These are phyloP conservation scores for Populus nigra DNA, from an alignment of 345 rosid genomes.

Conservation along the genomic window DNA sequence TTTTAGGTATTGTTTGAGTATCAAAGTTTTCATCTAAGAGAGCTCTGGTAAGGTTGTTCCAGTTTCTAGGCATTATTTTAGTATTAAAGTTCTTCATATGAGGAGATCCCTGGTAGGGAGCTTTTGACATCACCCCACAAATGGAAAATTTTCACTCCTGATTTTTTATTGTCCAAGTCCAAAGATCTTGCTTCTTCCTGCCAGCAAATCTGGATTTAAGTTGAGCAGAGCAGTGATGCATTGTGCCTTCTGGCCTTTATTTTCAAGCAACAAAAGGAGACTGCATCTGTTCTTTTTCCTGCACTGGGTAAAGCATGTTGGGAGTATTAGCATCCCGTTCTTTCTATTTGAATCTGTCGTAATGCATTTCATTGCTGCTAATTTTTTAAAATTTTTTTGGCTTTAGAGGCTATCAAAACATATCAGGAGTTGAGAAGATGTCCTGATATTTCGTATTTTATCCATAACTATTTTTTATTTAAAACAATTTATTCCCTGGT, in stretches of 20 bases:
- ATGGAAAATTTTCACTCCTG: slow-evolving; percentile 23
- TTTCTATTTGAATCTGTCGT: slow-evolving; percentile 47
- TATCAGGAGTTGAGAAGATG: slow-evolving; percentile 77
- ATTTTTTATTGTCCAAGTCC: slow-evolving; percentile 36
- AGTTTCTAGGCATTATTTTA: slow-evolving; percentile 12
- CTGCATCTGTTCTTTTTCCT: slow-evolving; percentile 45
- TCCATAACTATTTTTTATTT: slow-evolving; percentile 31
- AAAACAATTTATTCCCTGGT: slow-evolving; percentile 79
- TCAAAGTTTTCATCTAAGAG: background rate
- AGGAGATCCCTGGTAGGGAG: slow-evolving; percentile 52
- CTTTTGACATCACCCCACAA: slow-evolving; percentile 21
- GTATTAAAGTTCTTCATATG: slow-evolving; percentile 25
- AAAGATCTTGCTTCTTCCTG: slow-evolving; percentile 51
- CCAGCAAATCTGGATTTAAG: slow-evolving; percentile 45
- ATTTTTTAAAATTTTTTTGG: slow-evolving; percentile 46
- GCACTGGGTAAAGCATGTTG: slow-evolving; percentile 51
- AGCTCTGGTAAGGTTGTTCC: slow-evolving; percentile 50
- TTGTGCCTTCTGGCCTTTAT: slow-evolving; percentile 47
- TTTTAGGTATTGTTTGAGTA: slow-evolving; percentile 33
- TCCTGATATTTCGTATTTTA: slow-evolving; percentile 61
- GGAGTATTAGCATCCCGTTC: slow-evolving; percentile 67
- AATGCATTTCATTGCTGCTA: slow-evolving; percentile 51
- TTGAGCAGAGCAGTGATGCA: slow-evolving; percentile 50
- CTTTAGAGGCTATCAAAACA: slow-evolving; percentile 70
- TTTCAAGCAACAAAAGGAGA: slow-evolving; percentile 57